phyloP scores from a whole-genome alignment of 371 early-diverging fungal species.

The Coemansia sp. region DNA sequence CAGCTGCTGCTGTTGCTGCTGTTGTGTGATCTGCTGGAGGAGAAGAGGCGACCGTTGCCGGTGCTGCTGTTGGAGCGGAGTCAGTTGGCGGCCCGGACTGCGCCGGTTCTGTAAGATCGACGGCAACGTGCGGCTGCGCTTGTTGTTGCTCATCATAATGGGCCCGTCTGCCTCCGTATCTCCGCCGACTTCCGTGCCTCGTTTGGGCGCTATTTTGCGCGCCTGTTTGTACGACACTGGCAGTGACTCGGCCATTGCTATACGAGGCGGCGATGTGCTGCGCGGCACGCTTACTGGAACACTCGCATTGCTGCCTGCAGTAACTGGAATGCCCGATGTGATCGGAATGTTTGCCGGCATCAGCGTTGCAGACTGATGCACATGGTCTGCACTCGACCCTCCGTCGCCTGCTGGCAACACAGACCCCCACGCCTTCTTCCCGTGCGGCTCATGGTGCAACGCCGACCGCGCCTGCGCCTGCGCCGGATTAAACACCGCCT shows the following conservation, averaged over 20 bases:
- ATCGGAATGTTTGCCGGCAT: background rate
- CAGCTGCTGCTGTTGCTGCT: conserved; percentile 5
- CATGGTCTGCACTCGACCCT: conserved; percentile 1
- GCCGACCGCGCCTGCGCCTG: conserved; percentile 9
- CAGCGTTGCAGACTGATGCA: background rate
- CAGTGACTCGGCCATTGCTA: conserved; percentile 33
- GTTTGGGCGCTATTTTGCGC: conserved; percentile 53
- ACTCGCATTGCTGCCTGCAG: conserved; percentile 7
- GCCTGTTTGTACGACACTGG: conserved; percentile 26
- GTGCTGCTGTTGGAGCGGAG: conserved; percentile 8
- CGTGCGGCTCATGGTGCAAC: background rate
- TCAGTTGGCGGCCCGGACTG: conserved; percentile 21
- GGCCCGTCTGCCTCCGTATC: conserved; percentile 16
- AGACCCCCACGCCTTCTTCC: background rate
- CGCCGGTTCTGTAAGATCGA: conserved; percentile 15
- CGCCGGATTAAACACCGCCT: conserved; percentile 34
- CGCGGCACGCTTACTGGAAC: conserved; percentile 41
- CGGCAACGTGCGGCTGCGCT: conserved; percentile 43
- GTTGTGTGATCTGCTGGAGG: conserved; percentile 16
- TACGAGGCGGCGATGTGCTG: conserved; percentile 28
- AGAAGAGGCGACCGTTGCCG: conserved; percentile 8
- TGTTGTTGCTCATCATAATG: conserved; percentile 44
- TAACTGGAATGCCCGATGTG: background rate
- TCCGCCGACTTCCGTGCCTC: conserved; percentile 24
- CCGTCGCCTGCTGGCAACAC: background rate